Conservation (phyloP, 768 basidiomycete species). For the Boletus insuetus region DNA sequence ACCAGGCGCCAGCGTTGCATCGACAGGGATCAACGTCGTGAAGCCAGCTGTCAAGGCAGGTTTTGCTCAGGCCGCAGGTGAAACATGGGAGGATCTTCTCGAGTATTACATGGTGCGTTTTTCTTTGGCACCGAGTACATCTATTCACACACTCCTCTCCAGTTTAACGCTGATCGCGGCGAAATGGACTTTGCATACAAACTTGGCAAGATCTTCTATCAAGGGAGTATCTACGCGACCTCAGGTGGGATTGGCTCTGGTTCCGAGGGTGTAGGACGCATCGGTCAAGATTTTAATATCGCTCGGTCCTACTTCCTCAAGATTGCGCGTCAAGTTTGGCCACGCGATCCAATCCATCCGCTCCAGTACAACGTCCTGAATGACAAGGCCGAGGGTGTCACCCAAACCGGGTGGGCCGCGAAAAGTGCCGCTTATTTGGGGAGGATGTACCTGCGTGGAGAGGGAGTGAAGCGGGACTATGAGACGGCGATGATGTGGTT, state of each 20-base stretch:
- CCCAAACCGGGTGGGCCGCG: conserved; percentile 61
- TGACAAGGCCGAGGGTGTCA: conserved; percentile 50
- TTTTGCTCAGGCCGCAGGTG: conserved; percentile 78
- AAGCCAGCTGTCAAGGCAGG: conserved; percentile 83
- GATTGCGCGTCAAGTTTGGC: conserved; percentile 87
- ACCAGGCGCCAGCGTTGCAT: conserved; percentile 90
- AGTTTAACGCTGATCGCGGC: conserved; percentile 96
- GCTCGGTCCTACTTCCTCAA: conserved; percentile 82
- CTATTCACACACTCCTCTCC: conserved; percentile 5
- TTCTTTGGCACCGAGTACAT: not conserved
- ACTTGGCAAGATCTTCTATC: conserved; percentile 94
- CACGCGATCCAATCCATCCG: conserved; percentile 64
- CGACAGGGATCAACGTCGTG: conserved; percentile 70
- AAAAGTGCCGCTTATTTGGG: conserved; percentile 87
- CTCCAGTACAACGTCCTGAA: conserved; percentile 41
- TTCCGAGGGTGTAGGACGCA: conserved; percentile 88
- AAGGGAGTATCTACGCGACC: conserved; percentile 85
- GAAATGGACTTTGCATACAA: conserved; percentile 87
- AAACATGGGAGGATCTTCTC: conserved; percentile 90
- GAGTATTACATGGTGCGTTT: conserved; percentile 81
- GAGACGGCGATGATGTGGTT: conserved; percentile 90
- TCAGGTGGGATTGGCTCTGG: conserved; percentile 82
- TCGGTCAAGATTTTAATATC: conserved; percentile 72
- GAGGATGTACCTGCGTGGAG: conserved; percentile 91
- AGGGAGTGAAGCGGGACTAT: conserved; percentile 80